phyloP scores from a whole-genome alignment of 2,329 filamentous ascomycete species.

The Microthyrium microscopicum region DNA sequence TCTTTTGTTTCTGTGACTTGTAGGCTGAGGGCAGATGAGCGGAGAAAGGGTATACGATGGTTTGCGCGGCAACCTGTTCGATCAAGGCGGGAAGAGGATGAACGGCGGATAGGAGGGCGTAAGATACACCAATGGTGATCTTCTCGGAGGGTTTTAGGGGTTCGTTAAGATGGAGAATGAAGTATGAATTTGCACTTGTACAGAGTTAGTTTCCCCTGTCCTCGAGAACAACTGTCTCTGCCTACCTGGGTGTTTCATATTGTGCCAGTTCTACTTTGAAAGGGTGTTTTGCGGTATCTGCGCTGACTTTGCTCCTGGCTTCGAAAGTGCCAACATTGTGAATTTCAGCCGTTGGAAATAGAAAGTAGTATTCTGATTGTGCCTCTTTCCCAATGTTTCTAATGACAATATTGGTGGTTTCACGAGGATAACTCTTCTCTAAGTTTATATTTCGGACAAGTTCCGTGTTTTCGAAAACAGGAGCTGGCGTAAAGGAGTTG shows the following conservation, averaged over 20 bases:
- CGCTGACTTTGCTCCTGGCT: slow-evolving; percentile 80
- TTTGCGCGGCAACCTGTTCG: slow-evolving; percentile 73
- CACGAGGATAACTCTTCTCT: slow-evolving; percentile 81
- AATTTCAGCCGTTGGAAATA: slow-evolving; percentile 64
- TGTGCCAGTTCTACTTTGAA: slow-evolving; percentile 56
- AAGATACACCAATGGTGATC: slow-evolving; percentile 76
- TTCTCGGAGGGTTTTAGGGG: slow-evolving; percentile 62
- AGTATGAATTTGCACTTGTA: slow-evolving; percentile 46
- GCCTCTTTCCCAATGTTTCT: slow-evolving; percentile 68
- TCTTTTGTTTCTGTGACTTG: slow-evolving; percentile 82
- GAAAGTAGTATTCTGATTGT: slow-evolving; percentile 81
- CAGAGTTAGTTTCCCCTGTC: slow-evolving; percentile 16
- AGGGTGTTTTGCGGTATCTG: slow-evolving; percentile 41
- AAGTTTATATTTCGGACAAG: slow-evolving; percentile 78
- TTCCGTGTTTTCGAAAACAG: slow-evolving; percentile 88
- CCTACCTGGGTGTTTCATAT: slow-evolving; percentile 36
- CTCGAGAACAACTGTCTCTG: neutral
- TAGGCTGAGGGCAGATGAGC: slow-evolving; percentile 76
- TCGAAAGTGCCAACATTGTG: slow-evolving; percentile 70
- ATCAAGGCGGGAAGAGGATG: slow-evolving; percentile 66
- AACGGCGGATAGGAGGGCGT: slow-evolving; percentile 64
- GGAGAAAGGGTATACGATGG: slow-evolving; percentile 70
- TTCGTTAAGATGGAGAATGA: slow-evolving; percentile 60
- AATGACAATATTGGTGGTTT: slow-evolving; percentile 84
- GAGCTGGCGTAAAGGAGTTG: slow-evolving; percentile 58